phyloP scores from a whole-genome alignment of 2,329 filamentous ascomycete species.

The Erysiphe neolycopersici region DNA sequence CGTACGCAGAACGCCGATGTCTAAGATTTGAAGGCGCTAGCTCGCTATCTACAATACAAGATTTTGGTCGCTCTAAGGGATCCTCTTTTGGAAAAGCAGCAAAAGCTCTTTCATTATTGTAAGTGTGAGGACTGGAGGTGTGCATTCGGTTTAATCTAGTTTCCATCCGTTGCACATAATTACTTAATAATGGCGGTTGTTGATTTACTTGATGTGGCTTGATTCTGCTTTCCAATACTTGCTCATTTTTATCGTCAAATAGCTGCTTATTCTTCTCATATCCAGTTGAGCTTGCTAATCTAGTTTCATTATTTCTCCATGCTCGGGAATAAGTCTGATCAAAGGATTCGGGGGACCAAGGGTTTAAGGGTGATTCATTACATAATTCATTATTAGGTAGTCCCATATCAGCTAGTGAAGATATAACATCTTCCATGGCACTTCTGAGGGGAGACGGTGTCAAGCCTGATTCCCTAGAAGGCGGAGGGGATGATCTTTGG shows the following conservation, averaged over 20 bases:
- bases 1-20: constrained; percentile 51
- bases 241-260: constrained; percentile 2
- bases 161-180: constrained; percentile 85
- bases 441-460: constrained; percentile 81
- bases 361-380: constrained; percentile 32
- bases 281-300: constrained; percentile 28
- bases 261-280: constrained; percentile 27
- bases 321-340: constrained; percentile 18
- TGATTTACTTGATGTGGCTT: constrained; percentile 18
- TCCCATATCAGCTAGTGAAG: constrained; percentile 70
- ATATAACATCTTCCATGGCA: constrained; percentile 97
- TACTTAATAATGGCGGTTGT: constrained; percentile 45
- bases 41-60: constrained; percentile 23
- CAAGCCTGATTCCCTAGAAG: constrained; percentile 36
- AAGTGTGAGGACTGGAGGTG: constrained; percentile 4
- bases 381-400: constrained; percentile 29
- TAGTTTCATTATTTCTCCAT: constrained; percentile 25
- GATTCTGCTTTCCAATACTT: not conserved
- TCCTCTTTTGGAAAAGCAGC: constrained; percentile 21
- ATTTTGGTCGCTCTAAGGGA: constrained; percentile 27
- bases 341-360: constrained; percentile 84
- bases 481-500: constrained; percentile 39
- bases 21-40: constrained; percentile 22
- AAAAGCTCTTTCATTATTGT: constrained; percentile 5
- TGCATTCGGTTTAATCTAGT: constrained; percentile 28